Evolutionary conservation across 176 grass and related monocot species (phyloP).

Genomic region (Carex kokanica): DNA sequence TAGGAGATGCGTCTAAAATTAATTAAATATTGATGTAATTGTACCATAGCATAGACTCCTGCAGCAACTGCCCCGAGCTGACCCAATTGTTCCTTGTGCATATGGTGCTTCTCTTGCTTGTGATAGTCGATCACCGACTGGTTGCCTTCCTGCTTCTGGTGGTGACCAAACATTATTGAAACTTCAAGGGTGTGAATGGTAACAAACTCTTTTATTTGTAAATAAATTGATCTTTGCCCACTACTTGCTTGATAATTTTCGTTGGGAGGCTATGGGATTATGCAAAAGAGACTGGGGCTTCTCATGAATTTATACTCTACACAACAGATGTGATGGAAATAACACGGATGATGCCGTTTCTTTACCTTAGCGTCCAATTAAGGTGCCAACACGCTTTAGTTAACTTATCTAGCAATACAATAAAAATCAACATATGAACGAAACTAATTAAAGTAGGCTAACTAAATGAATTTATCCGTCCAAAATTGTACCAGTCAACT

Average conservation of each 20-base stretch:
- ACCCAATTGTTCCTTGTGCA: conserved; percentile 46
- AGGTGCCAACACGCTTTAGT: neutral
- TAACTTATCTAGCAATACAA: neutral
- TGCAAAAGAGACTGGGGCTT: neutral
- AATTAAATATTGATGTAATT: too few relatives aligned
- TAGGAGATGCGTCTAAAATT: too few relatives aligned
- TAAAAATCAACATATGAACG: neutral
- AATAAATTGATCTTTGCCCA: neutral
- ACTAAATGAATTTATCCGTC: neutral
- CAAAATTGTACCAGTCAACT: too few relatives aligned
- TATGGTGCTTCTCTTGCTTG: conserved; percentile 45
- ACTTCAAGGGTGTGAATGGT: neutral
- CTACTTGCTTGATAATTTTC: neutral
- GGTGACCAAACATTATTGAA: neutral
- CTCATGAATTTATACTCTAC: neutral
- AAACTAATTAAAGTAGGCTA: neutral
- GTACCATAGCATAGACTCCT: too few relatives aligned
- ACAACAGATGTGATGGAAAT: neutral
- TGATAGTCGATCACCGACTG: conserved; percentile 21
- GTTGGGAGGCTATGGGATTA: neutral
- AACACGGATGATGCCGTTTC: neutral
- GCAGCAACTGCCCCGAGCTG: too few relatives aligned
- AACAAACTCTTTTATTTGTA: neutral
- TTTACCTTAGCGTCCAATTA: neutral
- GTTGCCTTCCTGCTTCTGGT: neutral